These are phyloP conservation scores for Boeremia exigua DNA, from an alignment of 2,329 filamentous ascomycete genomes.

Conservation along the genomic window DNA sequence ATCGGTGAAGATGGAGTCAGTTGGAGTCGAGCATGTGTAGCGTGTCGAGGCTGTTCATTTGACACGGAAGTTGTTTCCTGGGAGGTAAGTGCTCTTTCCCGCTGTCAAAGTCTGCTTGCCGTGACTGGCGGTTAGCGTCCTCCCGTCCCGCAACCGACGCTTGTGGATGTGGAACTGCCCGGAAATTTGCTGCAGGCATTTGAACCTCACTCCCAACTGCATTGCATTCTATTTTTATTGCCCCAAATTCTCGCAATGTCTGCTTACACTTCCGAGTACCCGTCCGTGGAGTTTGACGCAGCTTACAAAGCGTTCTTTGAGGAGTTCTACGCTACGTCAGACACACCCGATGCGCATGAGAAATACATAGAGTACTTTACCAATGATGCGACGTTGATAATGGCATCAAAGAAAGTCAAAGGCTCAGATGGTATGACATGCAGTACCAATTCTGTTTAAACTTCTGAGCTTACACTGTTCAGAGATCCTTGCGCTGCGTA, in stretches of 20 bases:
- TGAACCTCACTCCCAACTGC: slow-evolving; percentile 1
- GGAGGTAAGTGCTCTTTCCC: not conserved
- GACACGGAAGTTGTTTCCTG: slow-evolving; percentile 1
- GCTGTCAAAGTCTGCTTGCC: slow-evolving; percentile 1
- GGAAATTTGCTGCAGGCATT: slow-evolving; percentile 11
- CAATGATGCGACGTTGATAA: slow-evolving; percentile 57
- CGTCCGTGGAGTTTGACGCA: slow-evolving; percentile 46
- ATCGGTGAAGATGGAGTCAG: not conserved
- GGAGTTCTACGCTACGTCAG: slow-evolving; percentile 55
- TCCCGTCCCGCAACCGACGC: slow-evolving; percentile 5
- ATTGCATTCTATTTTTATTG: slow-evolving; percentile 1
- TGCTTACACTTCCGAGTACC: slow-evolving; percentile 46
- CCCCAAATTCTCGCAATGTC: slow-evolving; percentile 25
- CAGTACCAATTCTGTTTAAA: not conserved
- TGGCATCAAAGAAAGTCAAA: slow-evolving; percentile 56
- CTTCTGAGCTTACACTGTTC: not conserved
- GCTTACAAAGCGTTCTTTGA: slow-evolving; percentile 54
- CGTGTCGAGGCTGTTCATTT: slow-evolving; percentile 1
- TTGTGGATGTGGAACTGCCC: slow-evolving; percentile 10
- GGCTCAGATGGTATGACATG: slow-evolving; percentile 53
- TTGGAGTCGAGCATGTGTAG: not conserved
- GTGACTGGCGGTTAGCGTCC: slow-evolving; percentile 2
- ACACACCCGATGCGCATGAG: slow-evolving; percentile 57
- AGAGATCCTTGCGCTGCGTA: slow-evolving; percentile 60
- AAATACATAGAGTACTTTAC: slow-evolving; percentile 58